Conservation (phyloP, 1,284 basidiomycete species). For the Naganishia albida region DNA sequence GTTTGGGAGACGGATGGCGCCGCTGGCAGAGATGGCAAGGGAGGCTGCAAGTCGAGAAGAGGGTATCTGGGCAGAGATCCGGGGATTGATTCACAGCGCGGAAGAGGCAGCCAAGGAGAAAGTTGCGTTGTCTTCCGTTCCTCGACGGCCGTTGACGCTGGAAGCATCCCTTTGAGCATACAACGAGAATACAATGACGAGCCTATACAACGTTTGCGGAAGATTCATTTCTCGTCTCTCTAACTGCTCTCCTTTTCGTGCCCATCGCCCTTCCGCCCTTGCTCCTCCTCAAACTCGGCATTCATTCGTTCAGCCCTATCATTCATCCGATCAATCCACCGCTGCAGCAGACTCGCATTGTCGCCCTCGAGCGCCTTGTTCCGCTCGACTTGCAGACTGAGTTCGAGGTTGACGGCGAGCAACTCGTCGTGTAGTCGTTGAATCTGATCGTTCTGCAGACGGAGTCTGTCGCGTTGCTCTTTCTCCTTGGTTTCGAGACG, state of each 20-base stretch:
- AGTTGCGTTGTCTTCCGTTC: constrained; percentile 21
- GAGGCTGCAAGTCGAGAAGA: constrained; percentile 12
- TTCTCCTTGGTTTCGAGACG: constrained; percentile 20
- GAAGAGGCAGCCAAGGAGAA: constrained; percentile 40
- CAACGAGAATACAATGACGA: background rate
- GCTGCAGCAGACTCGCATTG: constrained; percentile 89
- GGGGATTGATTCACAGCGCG: constrained; percentile 38
- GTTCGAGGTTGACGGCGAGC: constrained; percentile 82
- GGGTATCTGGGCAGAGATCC: constrained; percentile 38
- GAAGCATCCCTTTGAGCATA: background rate
- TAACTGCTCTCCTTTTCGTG: background rate
- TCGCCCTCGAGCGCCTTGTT: constrained; percentile 83
- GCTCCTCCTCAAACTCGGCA: constrained; percentile 60
- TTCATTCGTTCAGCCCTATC: constrained; percentile 93
- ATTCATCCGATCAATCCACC: constrained; percentile 94
- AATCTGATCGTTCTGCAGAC: constrained; percentile 25
- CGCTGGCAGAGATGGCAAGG: constrained; percentile 29
- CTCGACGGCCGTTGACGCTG: background rate
- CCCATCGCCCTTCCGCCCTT: constrained; percentile 9
- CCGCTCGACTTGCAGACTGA: constrained; percentile 81
- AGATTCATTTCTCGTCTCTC: background rate
- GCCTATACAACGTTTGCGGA: background rate
- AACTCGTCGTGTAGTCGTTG: constrained; percentile 94
- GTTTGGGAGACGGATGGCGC: constrained; percentile 42
- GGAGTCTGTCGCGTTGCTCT: constrained; percentile 12